Conservation (phyloP, 176 grass and related monocot species). For the Hsuehochloa calcarea region DNA sequence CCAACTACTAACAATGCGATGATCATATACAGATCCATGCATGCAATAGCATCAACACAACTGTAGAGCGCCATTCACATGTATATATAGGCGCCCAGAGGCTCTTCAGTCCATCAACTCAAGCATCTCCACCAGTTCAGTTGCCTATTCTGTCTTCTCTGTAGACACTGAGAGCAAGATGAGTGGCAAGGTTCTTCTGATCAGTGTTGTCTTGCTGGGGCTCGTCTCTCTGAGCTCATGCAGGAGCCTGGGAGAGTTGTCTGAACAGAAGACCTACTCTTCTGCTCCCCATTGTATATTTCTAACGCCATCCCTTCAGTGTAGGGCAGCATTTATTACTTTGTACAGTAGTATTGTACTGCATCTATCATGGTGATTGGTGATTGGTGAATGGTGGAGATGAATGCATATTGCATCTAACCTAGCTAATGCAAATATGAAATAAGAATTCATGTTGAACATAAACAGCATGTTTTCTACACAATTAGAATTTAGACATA, state of each 20-base stretch:
- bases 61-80: not conserved
- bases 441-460: not conserved
- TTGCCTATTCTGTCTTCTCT: slow-evolving; percentile 22
- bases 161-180: slow-evolving; percentile 37
- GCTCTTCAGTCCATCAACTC: slow-evolving; percentile 35
- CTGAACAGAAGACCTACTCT: slow-evolving; percentile 52
- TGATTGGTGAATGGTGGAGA: not conserved
- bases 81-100: slow-evolving; percentile 31
- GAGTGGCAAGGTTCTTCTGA: slow-evolving; percentile 48
- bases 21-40: slow-evolving; percentile 19
- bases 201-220: slow-evolving; percentile 55
- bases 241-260: slow-evolving; percentile 55
- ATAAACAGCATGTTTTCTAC: not conserved
- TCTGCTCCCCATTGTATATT: slow-evolving; percentile 34
- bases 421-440: slow-evolving; percentile 7
- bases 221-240: slow-evolving; percentile 52
- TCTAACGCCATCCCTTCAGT: slow-evolving; percentile 21
- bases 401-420: not conserved
- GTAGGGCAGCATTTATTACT: not conserved
- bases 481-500: not conserved
- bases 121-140: slow-evolving; percentile 34
- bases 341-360: not conserved
- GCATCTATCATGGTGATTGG: not conserved
- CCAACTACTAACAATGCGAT: slow-evolving; percentile 39
- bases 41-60: not conserved